phyloP scores from a whole-genome alignment of 148 eudicot species.

The Cornus kousa region DNA sequence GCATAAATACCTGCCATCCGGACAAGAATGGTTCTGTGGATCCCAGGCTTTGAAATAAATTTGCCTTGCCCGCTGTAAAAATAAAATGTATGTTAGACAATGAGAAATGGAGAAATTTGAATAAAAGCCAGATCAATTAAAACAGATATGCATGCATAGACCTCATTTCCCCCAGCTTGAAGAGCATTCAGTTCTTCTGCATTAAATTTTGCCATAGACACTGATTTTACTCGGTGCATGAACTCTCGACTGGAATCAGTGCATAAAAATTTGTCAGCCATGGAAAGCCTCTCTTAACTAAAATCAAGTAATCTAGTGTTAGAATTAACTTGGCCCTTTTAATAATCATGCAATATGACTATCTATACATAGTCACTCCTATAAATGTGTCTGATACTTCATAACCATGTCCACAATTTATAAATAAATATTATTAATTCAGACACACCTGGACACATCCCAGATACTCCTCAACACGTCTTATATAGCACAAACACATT shows the following conservation, averaged over 20 bases:
- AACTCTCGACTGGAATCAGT: conserved; percentile 50
- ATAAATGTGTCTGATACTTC: no score
- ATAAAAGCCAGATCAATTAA: background rate
- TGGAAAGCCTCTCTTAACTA: background rate
- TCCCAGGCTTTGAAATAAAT: conserved; percentile 82
- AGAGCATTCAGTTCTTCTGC: conserved; percentile 54
- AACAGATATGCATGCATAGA: conserved; percentile 13
- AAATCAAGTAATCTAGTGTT: background rate
- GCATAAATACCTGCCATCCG: conserved; percentile 63
- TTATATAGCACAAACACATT: no score
- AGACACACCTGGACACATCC: no score
- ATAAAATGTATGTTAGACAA: conserved; percentile 13
- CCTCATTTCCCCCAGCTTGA: conserved; percentile 71
- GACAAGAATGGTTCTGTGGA: conserved; percentile 51
- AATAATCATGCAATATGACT: no score
- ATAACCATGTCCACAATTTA: no score
- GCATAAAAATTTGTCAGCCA: background rate
- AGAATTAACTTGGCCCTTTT: background rate
- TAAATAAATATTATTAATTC: no score
- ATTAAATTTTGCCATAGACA: conserved; percentile 62
- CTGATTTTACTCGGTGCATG: conserved; percentile 63
- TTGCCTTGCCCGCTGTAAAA: conserved; percentile 58
- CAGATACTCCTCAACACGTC: no score
- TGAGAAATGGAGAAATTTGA: background rate
- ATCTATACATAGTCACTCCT: no score